Evolutionary conservation across 148 eudicot species (phyloP).

Genomic region (Fagopyrum esculentum): DNA sequence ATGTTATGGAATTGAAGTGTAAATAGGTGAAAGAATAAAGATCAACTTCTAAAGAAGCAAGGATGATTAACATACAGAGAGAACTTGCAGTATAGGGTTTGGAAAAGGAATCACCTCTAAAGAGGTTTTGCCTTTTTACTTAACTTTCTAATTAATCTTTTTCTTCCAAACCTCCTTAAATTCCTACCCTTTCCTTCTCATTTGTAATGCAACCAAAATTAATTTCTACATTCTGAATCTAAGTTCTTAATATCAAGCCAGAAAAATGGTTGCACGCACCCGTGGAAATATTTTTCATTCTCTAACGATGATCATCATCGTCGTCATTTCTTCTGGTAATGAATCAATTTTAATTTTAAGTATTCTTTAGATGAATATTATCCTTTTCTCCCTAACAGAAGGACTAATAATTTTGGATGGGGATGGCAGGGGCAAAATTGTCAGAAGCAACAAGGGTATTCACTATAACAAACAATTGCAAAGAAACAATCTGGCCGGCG

Average conservation of each 20-base stretch:
- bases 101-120: conserved; percentile 3
- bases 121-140: background rate
- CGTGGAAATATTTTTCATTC: background rate
- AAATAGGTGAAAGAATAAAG: background rate
- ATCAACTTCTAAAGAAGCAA: background rate
- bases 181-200: background rate
- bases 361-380: too few species aligned
- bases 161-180: background rate
- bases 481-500: conserved; percentile 71
- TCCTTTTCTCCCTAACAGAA: too few species aligned
- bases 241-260: background rate
- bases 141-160: background rate
- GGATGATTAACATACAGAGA: background rate
- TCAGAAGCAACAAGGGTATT: conserved; percentile 41
- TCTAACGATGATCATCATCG: background rate
- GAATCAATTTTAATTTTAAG: background rate
- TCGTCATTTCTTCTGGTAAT: conserved; percentile 13
- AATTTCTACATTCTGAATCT: background rate
- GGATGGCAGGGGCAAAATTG: conserved; percentile 23
- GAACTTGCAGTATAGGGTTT: background rate
- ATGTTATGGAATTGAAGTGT: too few species aligned
- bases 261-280: background rate
- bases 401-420: background rate
- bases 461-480: conserved; percentile 51
- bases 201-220: background rate